Percentiles rank a stretch among this genome's conserved stretches.
Conservation (phyloP, 306 rosid genomes). For the Vigna hirtella region DNA sequence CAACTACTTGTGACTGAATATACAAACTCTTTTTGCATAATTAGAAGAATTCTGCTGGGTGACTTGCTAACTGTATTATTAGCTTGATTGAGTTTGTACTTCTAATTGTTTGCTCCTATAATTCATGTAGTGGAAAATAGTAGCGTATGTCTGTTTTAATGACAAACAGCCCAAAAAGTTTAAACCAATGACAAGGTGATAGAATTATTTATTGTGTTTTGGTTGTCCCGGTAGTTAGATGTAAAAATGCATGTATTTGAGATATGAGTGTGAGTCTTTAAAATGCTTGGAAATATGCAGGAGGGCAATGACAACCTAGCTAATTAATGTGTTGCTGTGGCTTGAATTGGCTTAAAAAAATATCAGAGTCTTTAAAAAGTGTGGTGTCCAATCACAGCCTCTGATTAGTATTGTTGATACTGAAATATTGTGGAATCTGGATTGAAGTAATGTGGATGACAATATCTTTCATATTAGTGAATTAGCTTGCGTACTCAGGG, state of each 20-base stretch:
- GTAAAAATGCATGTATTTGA: background rate
- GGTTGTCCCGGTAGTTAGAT: background rate
- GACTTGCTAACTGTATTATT: background rate
- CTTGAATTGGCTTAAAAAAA: background rate
- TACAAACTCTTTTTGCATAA: background rate
- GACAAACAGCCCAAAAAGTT: background rate
- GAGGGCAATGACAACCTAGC: background rate
- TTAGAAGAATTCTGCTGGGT: conserved; percentile 8
- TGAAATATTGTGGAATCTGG: conserved; percentile 6
- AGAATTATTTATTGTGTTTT: background rate
- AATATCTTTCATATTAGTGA: background rate
- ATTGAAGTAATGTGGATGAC: conserved; percentile 5
- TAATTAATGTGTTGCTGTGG: background rate
- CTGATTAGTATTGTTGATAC: background rate
- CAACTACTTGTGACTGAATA: conserved; percentile 28
- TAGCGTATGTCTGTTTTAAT: too few species aligned
- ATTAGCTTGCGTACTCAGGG: background rate
- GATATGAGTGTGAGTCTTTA: background rate
- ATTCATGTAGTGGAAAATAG: background rate
- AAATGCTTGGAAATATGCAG: background rate
- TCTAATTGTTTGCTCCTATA: conserved; percentile 16
- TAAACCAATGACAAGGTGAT: background rate
- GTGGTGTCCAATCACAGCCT: background rate
- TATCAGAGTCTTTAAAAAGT: background rate
- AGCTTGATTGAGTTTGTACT: conserved; percentile 4